Conservation (phyloP, 208 protist genomes). For the Leishmania arabica region DNA sequence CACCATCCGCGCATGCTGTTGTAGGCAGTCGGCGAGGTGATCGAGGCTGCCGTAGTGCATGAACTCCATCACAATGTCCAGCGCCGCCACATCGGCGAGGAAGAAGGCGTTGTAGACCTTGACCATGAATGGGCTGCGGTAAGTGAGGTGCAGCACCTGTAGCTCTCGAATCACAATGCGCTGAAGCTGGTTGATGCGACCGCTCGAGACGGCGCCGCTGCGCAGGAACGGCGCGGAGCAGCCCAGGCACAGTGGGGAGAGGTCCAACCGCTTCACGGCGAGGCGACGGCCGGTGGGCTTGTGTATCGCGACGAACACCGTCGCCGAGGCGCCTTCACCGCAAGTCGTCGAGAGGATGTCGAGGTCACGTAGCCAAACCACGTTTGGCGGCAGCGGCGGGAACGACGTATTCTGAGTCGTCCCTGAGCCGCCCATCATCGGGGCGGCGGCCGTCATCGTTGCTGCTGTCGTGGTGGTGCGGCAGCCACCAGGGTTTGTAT, state of each 20-base stretch:
- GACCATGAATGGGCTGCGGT: conserved; percentile 88
- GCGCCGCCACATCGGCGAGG: conserved; percentile 42
- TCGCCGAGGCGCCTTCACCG: conserved; percentile 75
- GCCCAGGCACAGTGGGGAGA: conserved; percentile 58
- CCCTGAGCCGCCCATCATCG: conserved; percentile 6
- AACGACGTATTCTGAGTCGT: background rate
- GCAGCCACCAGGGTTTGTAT: conserved; percentile 1
- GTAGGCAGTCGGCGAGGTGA: conserved; percentile 42
- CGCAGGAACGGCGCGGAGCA: conserved; percentile 17
- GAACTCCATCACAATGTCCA: conserved; percentile 92
- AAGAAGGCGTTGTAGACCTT: conserved; percentile 92
- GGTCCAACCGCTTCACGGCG: conserved; percentile 84
- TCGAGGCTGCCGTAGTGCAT: conserved; percentile 89
- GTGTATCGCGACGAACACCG: conserved; percentile 77
- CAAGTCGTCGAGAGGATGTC: conserved; percentile 36
- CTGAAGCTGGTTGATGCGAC: conserved; percentile 61
- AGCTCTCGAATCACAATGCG: conserved; percentile 79
- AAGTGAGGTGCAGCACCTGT: conserved; percentile 85
- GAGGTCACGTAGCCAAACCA: conserved; percentile 68
- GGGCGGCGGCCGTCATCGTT: background rate
- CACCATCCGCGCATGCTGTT: conserved; percentile 37
- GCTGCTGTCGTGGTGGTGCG: conserved; percentile 7
- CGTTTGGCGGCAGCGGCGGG: conserved; percentile 36
- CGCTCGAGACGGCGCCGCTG: conserved; percentile 22
- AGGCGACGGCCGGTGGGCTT: conserved; percentile 60